Percentiles rank a stretch among this genome's conserved stretches.
Evolutionary conservation across 2,329 filamentous ascomycete species (phyloP).

Genomic region (Trichophyton equinum): DNA sequence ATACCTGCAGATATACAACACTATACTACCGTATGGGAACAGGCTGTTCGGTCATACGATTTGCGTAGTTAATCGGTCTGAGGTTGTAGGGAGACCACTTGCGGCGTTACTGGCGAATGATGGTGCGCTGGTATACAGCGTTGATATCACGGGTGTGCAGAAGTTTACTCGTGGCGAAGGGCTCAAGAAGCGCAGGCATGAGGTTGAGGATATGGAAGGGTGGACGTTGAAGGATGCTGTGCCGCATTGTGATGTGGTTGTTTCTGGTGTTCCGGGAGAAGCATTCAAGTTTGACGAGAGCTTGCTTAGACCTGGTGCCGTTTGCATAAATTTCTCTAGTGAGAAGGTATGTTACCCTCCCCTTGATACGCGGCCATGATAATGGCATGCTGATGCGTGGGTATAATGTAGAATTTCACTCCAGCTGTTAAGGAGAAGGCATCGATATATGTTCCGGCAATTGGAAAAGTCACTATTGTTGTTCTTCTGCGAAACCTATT

Average conservation of each 20-base stretch:
- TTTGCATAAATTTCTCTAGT: constrained; percentile 98
- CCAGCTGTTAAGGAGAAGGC: constrained; percentile 87
- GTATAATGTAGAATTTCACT: constrained; percentile 57
- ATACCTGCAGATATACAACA: constrained; percentile 91
- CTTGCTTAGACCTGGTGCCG: constrained; percentile 72
- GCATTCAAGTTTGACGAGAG: constrained; percentile 80
- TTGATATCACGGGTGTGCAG: constrained; percentile 84
- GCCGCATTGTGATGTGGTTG: constrained; percentile 83
- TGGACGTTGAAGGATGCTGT: constrained; percentile 71
- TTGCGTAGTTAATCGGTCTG: constrained; percentile 89
- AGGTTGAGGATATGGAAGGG: constrained; percentile 70
- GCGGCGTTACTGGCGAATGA: constrained; percentile 92
- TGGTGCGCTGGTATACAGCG: constrained; percentile 86
- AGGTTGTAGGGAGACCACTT: constrained; percentile 86
- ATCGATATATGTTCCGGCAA: constrained; percentile 90
- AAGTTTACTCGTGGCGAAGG: constrained; percentile 83
- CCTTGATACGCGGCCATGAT: neutral
- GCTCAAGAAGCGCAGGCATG: constrained; percentile 71
- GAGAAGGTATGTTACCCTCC: constrained; percentile 46
- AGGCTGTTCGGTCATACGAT: constrained; percentile 86
- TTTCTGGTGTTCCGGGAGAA: constrained; percentile 80
- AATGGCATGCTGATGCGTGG: neutral
- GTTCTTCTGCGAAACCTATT: constrained; percentile 79
- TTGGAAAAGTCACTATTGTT: constrained; percentile 95
- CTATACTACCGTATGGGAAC: constrained; percentile 83